These are phyloP conservation scores for Pyronema omphalodes DNA, from an alignment of 495 filamentous ascomycete genomes.

Conservation along the genomic window DNA sequence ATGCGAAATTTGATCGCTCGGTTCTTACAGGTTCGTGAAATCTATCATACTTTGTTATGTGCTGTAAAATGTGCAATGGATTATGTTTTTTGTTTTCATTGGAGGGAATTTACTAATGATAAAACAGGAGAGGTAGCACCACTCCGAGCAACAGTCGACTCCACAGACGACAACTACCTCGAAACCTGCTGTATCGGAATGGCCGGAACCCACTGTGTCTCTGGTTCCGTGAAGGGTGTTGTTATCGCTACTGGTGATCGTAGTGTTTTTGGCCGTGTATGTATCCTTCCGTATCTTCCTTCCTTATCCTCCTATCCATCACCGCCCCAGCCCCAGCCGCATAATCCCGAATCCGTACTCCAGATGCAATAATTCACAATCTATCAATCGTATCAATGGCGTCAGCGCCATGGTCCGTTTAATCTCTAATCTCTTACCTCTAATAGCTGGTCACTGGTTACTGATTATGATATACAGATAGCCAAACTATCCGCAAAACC, in stretches of 20 bases:
- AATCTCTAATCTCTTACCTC: too few species aligned
- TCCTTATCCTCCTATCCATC: too few species aligned
- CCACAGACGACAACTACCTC: slow-evolving; percentile 51
- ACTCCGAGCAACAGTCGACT: slow-evolving; percentile 39
- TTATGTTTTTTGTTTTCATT: neutral
- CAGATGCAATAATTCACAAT: too few species aligned
- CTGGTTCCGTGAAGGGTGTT: slow-evolving; percentile 44
- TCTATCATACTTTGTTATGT: too few species aligned
- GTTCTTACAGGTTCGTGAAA: slow-evolving; percentile 46
- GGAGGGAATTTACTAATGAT: neutral
- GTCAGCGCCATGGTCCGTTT: too few species aligned
- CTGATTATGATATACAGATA: slow-evolving; percentile 26
- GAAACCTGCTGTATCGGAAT: slow-evolving; percentile 57
- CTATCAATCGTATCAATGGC: too few species aligned
- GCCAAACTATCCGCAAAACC: slow-evolving; percentile 46
- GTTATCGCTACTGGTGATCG: slow-evolving; percentile 41
- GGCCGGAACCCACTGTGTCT: slow-evolving; percentile 50
- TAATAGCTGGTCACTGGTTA: too few species aligned
- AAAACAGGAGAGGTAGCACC: slow-evolving; percentile 41
- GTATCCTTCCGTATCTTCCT: too few species aligned
- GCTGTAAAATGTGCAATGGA: too few species aligned
- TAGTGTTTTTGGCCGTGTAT: slow-evolving; percentile 40
- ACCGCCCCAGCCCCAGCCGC: too few species aligned
- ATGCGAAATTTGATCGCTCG: slow-evolving; percentile 52
- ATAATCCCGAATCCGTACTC: too few species aligned